phyloP scores from a whole-genome alignment of 305 asterid species.

The Solanum chacoense region DNA sequence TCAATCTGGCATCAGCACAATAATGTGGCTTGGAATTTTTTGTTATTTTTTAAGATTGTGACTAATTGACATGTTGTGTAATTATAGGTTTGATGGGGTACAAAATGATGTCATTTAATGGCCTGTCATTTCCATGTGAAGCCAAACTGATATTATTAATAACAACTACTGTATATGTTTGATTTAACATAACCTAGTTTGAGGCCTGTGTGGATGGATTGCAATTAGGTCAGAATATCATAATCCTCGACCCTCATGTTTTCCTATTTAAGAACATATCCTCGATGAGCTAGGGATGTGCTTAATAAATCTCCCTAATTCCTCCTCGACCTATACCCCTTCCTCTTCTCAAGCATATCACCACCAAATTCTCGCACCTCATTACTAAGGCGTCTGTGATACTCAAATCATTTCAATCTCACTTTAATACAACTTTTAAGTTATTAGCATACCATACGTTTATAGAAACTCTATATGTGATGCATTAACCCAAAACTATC shows the following conservation, averaged over 20 bases:
- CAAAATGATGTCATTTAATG: background rate
- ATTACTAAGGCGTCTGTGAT: background rate
- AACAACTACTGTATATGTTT: background rate
- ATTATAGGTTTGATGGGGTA: background rate
- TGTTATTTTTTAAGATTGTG: background rate
- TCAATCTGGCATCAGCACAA: slow-evolving; percentile 2
- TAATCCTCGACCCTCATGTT: background rate
- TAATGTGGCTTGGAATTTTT: background rate
- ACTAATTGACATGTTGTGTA: background rate
- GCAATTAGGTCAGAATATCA: background rate
- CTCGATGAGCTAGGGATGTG: fast-evolving
- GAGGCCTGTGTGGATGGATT: background rate
- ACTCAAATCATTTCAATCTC: background rate
- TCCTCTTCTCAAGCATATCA: background rate
- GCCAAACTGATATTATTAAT: background rate
- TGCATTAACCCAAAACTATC: background rate
- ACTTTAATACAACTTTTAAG: background rate
- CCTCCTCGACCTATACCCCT: background rate
- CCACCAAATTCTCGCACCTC: background rate
- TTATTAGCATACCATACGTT: background rate
- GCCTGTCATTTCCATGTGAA: background rate
- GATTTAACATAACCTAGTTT: background rate
- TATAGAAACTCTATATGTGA: background rate
- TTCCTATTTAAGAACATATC: fast-evolving
- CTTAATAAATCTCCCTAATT: background rate